These are phyloP conservation scores for Aegilops bicornis DNA, from an alignment of 176 grass and related monocot genomes.

Conservation along the genomic window DNA sequence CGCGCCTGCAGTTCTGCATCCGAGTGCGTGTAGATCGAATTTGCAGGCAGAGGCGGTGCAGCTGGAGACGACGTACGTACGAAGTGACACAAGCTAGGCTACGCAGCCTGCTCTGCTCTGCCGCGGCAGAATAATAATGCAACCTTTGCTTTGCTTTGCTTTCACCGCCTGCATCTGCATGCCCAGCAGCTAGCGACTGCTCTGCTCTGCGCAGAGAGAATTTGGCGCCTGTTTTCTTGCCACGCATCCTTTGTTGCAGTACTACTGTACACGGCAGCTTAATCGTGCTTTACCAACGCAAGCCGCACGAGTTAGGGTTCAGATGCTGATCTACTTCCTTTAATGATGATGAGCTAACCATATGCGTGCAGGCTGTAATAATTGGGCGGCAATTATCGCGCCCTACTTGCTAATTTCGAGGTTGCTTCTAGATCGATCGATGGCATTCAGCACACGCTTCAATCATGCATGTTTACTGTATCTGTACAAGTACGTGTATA, in stretches of 20 bases:
- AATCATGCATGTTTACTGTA: too few species aligned
- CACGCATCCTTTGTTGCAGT: too few species aligned
- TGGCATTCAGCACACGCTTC: too few species aligned
- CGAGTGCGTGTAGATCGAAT: background rate
- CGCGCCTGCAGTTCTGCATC: background rate
- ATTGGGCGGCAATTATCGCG: too few species aligned
- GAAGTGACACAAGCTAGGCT: background rate
- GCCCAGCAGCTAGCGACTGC: too few species aligned
- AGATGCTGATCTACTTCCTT: background rate
- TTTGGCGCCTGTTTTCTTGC: constrained; percentile 24
- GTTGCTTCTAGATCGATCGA: background rate
- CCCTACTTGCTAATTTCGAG: background rate
- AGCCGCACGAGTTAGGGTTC: background rate
- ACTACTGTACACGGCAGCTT: too few species aligned
- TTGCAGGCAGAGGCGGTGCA: background rate
- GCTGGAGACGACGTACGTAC: background rate
- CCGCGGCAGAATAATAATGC: background rate
- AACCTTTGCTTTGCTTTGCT: constrained; percentile 6
- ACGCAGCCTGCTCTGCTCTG: background rate
- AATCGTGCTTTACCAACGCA: too few species aligned
- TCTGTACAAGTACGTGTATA: too few species aligned
- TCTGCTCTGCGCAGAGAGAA: constrained; percentile 28
- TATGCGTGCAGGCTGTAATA: background rate
- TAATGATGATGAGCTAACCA: background rate
- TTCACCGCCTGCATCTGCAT: background rate